These are phyloP conservation scores for Fusarium algeriense DNA, from an alignment of 2,329 filamentous ascomycete genomes.

Conservation along the genomic window DNA sequence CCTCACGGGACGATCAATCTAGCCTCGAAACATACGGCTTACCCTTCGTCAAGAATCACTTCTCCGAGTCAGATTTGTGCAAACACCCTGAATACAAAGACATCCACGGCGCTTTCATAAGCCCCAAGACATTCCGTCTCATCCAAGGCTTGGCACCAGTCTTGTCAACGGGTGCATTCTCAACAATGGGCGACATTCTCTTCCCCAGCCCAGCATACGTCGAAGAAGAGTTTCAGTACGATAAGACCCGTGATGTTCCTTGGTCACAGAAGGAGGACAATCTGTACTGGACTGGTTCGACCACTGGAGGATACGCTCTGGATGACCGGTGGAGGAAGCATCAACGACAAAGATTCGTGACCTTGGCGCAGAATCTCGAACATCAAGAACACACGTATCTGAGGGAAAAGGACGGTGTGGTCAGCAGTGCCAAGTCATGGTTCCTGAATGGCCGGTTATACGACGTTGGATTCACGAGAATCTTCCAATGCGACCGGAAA, in stretches of 20 bases:
- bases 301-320: slow-evolving; percentile 60
- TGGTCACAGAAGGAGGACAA: slow-evolving; percentile 65
- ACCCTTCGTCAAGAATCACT: slow-evolving; percentile 53
- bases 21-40: slow-evolving; percentile 45
- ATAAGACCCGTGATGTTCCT: slow-evolving; percentile 53
- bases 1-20: background rate
- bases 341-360: slow-evolving; percentile 63
- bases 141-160: slow-evolving; percentile 59
- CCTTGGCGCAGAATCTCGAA: slow-evolving; percentile 52
- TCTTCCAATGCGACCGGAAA: slow-evolving; percentile 58
- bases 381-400: slow-evolving; percentile 51
- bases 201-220: slow-evolving; percentile 65
- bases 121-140: slow-evolving; percentile 57
- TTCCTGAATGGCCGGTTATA: slow-evolving; percentile 56
- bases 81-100: slow-evolving; percentile 57
- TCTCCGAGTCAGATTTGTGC: slow-evolving; percentile 55
- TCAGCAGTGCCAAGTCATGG: slow-evolving; percentile 39
- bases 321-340: slow-evolving; percentile 55
- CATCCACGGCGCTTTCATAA: slow-evolving; percentile 60
- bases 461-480: slow-evolving; percentile 59
- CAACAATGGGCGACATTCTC: slow-evolving; percentile 65
- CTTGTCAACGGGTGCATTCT: slow-evolving; percentile 58
- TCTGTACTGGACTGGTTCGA: slow-evolving; percentile 70
- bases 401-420: slow-evolving; percentile 24
- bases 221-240: slow-evolving; percentile 58